phyloP scores from a whole-genome alignment of 2,329 filamentous ascomycete species.

The Rhynchosporium graminicola region DNA sequence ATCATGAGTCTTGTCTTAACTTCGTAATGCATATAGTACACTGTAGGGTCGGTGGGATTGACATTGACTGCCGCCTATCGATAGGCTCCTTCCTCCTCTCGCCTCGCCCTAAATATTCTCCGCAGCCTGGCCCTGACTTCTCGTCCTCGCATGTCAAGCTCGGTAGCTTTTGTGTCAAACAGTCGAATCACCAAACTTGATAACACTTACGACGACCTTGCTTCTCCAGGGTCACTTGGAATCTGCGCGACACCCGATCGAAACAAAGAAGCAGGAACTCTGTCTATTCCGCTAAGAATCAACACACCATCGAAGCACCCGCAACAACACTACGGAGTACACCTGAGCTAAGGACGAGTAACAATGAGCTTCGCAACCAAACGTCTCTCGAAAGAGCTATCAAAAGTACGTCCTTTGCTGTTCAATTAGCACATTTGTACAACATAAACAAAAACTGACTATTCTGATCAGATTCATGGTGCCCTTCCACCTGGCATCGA shows the following conservation, averaged over 20 bases:
- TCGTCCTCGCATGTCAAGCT: background rate
- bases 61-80: slow-evolving; percentile 8
- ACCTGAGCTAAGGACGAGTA: slow-evolving; percentile 1
- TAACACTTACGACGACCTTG: background rate
- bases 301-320: background rate
- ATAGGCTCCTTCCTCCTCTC: slow-evolving; percentile 8
- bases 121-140: background rate
- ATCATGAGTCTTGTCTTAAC: no score
- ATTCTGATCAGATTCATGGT: slow-evolving; percentile 36
- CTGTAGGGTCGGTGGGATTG: background rate
- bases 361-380: slow-evolving; percentile 55
- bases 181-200: background rate
- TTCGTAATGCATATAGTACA: background rate
- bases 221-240: background rate
- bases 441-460: background rate
- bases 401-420: slow-evolving; percentile 48
- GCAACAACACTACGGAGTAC: background rate
- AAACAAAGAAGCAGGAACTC: background rate
- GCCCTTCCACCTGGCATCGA: slow-evolving; percentile 66
- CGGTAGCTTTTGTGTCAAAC: no score
- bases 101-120: slow-evolving; percentile 5
- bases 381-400: slow-evolving; percentile 59
- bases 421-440: background rate
- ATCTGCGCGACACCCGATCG: background rate
- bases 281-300: slow-evolving; percentile 1